phyloP scores from a whole-genome alignment of 768 basidiomycete species.

The Suillus placidus region DNA sequence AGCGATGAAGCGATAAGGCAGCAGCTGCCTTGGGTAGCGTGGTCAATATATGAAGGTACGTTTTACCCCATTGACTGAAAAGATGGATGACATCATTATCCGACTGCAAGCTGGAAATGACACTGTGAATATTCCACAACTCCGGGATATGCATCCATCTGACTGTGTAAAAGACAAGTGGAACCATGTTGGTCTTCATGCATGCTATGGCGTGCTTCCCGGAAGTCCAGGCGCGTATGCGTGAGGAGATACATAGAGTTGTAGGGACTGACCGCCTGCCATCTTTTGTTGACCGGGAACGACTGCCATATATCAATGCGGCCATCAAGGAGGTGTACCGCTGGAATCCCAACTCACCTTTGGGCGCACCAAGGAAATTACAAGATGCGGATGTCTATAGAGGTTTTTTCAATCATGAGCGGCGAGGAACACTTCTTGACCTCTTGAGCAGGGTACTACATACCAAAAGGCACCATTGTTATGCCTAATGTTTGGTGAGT shows the following conservation, averaged over 20 bases:
- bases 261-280: conserved; percentile 46
- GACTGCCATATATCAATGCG: conserved; percentile 43
- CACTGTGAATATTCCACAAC: conserved; percentile 1
- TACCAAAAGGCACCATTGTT: conserved; percentile 9
- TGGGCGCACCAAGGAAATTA: conserved; percentile 17
- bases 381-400: conserved; percentile 16
- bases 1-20: background rate
- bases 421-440: background rate
- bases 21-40: conserved; percentile 10
- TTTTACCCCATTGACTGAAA: background rate
- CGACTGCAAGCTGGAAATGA: conserved; percentile 2
- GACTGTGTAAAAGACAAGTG: conserved; percentile 5
- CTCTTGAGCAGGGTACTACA: conserved; percentile 5
- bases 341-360: conserved; percentile 17
- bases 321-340: conserved; percentile 29
- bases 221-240: conserved; percentile 5
- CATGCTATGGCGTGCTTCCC: conserved; percentile 11
- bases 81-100: background rate
- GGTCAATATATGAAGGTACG: conserved; percentile 14
- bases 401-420: background rate
- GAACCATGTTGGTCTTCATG: conserved; percentile 11
- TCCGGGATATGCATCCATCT: background rate
- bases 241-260: conserved; percentile 48
- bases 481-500: conserved; percentile 8
- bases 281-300: conserved; percentile 38